phyloP scores from a whole-genome alignment of 768 basidiomycete genomes.

The Leucocoprinus birnbaumii region DNA sequence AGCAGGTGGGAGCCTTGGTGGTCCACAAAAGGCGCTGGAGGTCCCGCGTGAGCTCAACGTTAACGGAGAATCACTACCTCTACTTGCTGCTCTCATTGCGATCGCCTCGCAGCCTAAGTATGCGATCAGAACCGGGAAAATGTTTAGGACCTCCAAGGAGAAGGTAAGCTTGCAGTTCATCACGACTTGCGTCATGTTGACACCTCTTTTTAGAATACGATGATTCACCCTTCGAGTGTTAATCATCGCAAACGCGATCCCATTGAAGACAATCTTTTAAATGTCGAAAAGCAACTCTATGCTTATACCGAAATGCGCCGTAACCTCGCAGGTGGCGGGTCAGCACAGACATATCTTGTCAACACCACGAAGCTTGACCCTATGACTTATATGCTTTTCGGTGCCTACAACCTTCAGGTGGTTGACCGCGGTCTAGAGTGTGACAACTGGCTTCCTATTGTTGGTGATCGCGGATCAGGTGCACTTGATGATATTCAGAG shows the following conservation, averaged over 20 bases:
- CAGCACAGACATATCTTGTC: conserved; percentile 67
- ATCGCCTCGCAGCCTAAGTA: conserved; percentile 90
- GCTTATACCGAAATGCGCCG: conserved; percentile 84
- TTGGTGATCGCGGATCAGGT: conserved; percentile 54
- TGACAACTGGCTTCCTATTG: conserved; percentile 87
- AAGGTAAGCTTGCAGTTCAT: conserved; percentile 50
- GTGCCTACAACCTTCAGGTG: conserved; percentile 74
- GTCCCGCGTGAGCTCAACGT: conserved; percentile 69
- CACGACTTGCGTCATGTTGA: conserved; percentile 11
- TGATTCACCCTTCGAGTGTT: conserved; percentile 86
- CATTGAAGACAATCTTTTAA: conserved; percentile 22
- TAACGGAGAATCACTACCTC: conserved; percentile 71
- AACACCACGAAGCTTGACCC: conserved; percentile 85
- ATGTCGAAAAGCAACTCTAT: conserved; percentile 68
- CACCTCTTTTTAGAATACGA: conserved; percentile 47
- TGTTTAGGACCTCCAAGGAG: conserved; percentile 74
- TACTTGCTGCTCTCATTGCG: conserved; percentile 81
- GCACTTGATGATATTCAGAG: conserved; percentile 81
- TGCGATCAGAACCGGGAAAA: conserved; percentile 71
- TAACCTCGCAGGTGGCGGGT: conserved; percentile 54
- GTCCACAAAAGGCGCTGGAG: conserved; percentile 14
- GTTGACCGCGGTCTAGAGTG: conserved; percentile 76
- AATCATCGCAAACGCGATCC: conserved; percentile 62
- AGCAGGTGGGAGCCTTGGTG: conserved; percentile 52
- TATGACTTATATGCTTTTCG: conserved; percentile 88